Evolutionary conservation across 441 rosid species (phyloP), one percentile per base, ranked within the genome.

Genomic region (Heliophila coronopifolia): DNA sequence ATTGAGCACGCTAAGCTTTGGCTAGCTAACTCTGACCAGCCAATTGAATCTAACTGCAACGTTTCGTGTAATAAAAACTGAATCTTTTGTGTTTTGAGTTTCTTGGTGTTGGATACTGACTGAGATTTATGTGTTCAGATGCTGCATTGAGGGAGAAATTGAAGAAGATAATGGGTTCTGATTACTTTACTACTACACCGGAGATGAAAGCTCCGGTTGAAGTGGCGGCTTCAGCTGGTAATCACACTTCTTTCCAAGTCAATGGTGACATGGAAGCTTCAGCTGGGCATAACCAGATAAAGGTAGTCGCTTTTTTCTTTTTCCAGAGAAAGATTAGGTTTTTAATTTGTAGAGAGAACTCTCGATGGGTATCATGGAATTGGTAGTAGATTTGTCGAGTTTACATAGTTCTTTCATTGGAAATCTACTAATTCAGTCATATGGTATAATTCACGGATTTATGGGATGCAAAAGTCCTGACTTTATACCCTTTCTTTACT

Each of bases 131-230:
- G 38, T n/a, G 9, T 13, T 4, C 44, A 66, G 95, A 92, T 77
- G 83, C 79, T 14, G 74, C 54, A 26, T 59, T 87, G 76, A 75
- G 86, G 53, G 81, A 83, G 66, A 83, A 68, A 53, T 76, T 92
- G 60, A 57, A 77, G 32, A 83, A 81, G 70, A 92, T 87, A 40
- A 81, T 85, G 95, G 75, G 72, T 22, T 87, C 86, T 2, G 85
- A 87, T 62, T 92, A 85, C 52, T 78, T 84, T 18, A 83, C 84
- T 9, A 77, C 74, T 5, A 70, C 82, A 0, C 95, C 97, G 1
- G 95, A 81, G 77, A 77, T 85, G 76, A 83, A 78, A 61, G 85
- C 81, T 11, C 77, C 85, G 0, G 85, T 80, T 8, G 95, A 84
- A 51, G 74, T 85, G 55, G 91, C 80, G 7, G 90, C 76, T 1